These are phyloP conservation scores for Batkoa obscura DNA, from an alignment of 371 early-diverging fungal genomes.

Conservation along the genomic window DNA sequence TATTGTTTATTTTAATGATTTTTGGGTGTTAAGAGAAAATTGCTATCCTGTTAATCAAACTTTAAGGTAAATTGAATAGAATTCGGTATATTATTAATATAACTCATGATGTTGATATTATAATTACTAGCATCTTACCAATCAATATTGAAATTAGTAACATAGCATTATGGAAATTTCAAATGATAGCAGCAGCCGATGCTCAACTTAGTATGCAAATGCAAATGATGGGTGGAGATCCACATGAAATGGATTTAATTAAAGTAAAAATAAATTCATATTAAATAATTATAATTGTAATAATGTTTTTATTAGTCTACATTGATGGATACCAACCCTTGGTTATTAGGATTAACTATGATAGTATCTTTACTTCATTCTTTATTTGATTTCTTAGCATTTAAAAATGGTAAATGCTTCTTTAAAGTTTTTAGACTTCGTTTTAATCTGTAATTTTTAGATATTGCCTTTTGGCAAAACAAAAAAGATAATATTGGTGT, in stretches of 20 bases:
- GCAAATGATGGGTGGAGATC: conserved; percentile 36
- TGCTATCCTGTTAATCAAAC: conserved; percentile 52
- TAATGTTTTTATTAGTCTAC: no score
- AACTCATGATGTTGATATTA: neutral
- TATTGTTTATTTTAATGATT: conserved; percentile 59
- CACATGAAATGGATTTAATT: conserved; percentile 38
- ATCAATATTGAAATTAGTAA: conserved; percentile 44
- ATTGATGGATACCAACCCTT: conserved; percentile 78
- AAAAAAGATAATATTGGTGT: conserved; percentile 66
- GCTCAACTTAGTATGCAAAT: conserved; percentile 39
- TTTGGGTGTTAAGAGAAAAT: conserved; percentile 67
- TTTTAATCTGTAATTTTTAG: no score
- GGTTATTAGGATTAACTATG: conserved; percentile 53
- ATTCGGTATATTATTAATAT: neutral
- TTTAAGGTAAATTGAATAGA: conserved; percentile 21
- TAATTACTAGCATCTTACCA: conserved; percentile 27
- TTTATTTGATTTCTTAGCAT: conserved; percentile 82
- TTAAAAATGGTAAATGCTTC: no score
- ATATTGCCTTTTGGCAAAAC: conserved; percentile 79
- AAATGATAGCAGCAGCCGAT: conserved; percentile 41
- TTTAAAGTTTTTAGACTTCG: no score
- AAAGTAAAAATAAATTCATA: no score
- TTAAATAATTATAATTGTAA: no score
- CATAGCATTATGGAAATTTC: conserved; percentile 54
- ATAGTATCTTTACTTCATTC: conserved; percentile 65